Conservation (phyloP, 2,329 filamentous ascomycete genomes). For the Cytospora chrysosperma region DNA sequence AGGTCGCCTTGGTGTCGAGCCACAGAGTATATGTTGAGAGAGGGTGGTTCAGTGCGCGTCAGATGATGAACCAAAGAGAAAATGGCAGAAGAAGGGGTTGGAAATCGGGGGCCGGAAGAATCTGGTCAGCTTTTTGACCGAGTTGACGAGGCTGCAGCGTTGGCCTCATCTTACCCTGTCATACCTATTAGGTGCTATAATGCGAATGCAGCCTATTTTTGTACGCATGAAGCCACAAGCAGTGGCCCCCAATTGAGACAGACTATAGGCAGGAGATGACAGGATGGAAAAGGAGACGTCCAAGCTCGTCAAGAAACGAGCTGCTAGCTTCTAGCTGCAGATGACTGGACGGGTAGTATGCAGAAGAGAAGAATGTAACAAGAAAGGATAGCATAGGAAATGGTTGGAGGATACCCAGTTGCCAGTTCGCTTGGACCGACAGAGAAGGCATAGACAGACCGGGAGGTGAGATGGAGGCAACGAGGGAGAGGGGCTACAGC, state of each 20-base stretch:
- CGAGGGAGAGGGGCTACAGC: slow-evolving; percentile 1
- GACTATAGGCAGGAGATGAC: not conserved
- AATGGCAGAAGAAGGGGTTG: not conserved
- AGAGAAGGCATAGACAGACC: not conserved
- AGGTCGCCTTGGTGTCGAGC: not conserved
- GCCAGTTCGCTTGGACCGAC: not conserved
- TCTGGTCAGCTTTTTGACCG: slow-evolving; percentile 9
- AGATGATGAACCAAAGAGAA: not conserved
- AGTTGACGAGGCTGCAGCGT: slow-evolving; percentile 22
- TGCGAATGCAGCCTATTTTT: slow-evolving; percentile 12
- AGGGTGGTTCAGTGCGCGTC: not conserved
- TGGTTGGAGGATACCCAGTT: not conserved
- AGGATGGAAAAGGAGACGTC: not conserved
- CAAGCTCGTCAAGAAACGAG: not conserved
- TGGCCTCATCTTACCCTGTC: slow-evolving; percentile 18
- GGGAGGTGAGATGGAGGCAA: not conserved
- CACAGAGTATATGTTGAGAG: not conserved
- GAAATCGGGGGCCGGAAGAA: slow-evolving; percentile 13
- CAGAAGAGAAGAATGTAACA: slow-evolving; percentile 11
- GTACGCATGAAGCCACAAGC: not conserved
- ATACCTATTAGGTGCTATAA: not conserved
- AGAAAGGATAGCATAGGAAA: not conserved
- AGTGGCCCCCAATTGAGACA: not conserved
- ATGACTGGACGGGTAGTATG: not conserved
- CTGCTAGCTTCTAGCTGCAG: slow-evolving; percentile 7